phyloP scores from a whole-genome alignment of 352 stramenopile species.

The Phytophthora pistaciae region DNA sequence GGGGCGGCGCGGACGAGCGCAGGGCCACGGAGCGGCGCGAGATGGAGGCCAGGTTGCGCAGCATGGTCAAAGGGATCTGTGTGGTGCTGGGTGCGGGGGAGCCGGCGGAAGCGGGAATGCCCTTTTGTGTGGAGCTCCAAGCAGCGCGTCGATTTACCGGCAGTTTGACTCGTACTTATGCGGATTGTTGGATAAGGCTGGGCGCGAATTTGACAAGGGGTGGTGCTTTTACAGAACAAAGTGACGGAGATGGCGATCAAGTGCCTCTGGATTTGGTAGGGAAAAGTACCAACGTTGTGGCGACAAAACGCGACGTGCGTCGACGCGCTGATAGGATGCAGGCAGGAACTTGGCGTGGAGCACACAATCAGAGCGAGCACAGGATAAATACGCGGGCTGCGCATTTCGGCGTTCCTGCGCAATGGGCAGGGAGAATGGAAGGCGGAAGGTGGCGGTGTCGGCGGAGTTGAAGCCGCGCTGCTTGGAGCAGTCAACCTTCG shows the following conservation, averaged over 20 bases:
- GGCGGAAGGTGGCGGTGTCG: background rate
- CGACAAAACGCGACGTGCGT: slow-evolving; percentile 2
- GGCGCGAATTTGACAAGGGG: background rate
- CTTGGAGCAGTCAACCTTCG: too few species aligned
- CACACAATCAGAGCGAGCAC: slow-evolving; percentile 14
- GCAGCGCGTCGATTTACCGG: slow-evolving; percentile 1
- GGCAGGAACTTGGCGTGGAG: slow-evolving; percentile 3
- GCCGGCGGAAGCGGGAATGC: slow-evolving; percentile 24
- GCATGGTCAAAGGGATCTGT: slow-evolving; percentile 22
- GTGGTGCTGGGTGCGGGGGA: slow-evolving; percentile 8
- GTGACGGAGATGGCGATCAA: background rate
- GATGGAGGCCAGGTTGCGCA: slow-evolving; percentile 32
- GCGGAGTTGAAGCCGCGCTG: too few species aligned
- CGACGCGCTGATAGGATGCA: slow-evolving; percentile 38
- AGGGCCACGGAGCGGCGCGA: slow-evolving; percentile 43
- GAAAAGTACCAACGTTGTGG: background rate
- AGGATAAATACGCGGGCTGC: slow-evolving; percentile 11
- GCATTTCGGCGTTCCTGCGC: background rate
- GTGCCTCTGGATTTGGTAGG: background rate
- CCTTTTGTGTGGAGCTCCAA: slow-evolving; percentile 11
- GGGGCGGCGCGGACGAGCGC: slow-evolving; percentile 47
- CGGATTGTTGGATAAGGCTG: slow-evolving; percentile 3
- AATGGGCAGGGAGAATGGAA: slow-evolving; percentile 3
- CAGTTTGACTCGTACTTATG: slow-evolving; percentile 18
- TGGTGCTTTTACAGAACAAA: background rate